Base-by-base conservation (phyloP, 495 filamentous ascomycete species). In the Daldinia decipiens region DNA sequence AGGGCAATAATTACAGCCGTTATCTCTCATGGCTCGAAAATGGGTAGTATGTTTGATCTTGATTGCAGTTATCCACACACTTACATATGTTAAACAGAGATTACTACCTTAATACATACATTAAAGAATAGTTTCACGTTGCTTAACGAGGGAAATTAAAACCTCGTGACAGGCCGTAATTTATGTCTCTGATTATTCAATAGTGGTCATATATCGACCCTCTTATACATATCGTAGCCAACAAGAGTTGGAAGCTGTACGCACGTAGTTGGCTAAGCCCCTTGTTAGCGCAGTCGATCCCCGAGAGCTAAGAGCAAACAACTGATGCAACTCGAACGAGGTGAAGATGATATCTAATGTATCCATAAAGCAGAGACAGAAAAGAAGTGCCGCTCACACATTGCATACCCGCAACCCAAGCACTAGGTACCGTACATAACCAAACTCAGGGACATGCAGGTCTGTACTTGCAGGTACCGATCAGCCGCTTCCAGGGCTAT, bases 341-440 rank as follows among this genome's bases (percentile, higher is more conserved):
- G 57, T 15, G 34, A 52, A 56, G 36, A 45, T 31, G 13, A 38
- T 26, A 13, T 19, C 24, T 56, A 24, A 31, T 57, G 17, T 52
- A 57, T 32, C 62, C 43, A 29, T 69, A 63, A 3, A 70, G 43
- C 61, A 65, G 51, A 70, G 4, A 54, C 29, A 36, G 47, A n/a
- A 51, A 51, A 54, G 67, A 55, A 34, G 54, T 72, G 70, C 70
- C 65, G 70, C 24, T 59, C 47, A 59, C 64, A 68, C 70, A 72
- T 72, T 72, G 70, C 70, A 72, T 72, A 72, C 64, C 70, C 70
- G 70, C 70, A 65, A 68, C 59, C 63, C 65, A 67, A 65, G 54
- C 64, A 43, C 21, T 67, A 64, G 59, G 43, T 72, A 68, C 70
- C 70, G 38, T 59, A 53, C 6, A 43, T 68, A 72, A 72, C 65